Conservation (phyloP, 768 basidiomycete genomes). For the Hypholoma fasciculare region DNA sequence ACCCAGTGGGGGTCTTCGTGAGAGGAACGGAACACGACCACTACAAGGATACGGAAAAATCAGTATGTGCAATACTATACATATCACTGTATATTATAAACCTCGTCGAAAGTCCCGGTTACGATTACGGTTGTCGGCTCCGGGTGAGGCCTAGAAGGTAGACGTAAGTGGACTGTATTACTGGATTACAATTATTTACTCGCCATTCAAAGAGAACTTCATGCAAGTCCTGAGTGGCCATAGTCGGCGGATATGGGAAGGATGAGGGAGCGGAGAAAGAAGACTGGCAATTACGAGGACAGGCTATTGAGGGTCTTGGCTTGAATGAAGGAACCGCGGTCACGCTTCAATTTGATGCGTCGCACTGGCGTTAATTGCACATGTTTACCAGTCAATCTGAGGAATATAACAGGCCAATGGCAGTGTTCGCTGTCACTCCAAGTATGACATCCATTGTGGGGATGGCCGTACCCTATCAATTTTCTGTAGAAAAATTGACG, state of each 20-base stretch:
- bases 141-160: conserved; percentile 52
- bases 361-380: conserved; percentile 22
- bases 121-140: conserved; percentile 61
- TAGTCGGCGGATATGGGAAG: conserved; percentile 9
- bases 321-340: conserved; percentile 13
- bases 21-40: conserved; percentile 64
- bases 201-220: conserved; percentile 57
- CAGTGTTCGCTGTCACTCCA: too few species aligned
- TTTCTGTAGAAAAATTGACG: too few species aligned
- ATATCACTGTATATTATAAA: conserved; percentile 31
- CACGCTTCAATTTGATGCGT: conserved; percentile 11
- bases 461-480: too few species aligned
- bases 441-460: not conserved
- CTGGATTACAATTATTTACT: conserved; percentile 2
- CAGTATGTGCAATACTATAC: conserved; percentile 7
- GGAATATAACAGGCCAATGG: too few species aligned
- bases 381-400: conserved; percentile 24
- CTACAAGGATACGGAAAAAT: conserved; percentile 30
- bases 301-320: conserved; percentile 2
- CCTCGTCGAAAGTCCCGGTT: conserved; percentile 80
- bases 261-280: conserved; percentile 5
- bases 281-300: not conserved
- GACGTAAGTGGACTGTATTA: conserved; percentile 3
- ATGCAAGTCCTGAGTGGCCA: conserved; percentile 39
- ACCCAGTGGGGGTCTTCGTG: conserved; percentile 52